phyloP scores from a whole-genome alignment of 2,329 filamentous ascomycete genomes.

The Fusarium begoniae region DNA sequence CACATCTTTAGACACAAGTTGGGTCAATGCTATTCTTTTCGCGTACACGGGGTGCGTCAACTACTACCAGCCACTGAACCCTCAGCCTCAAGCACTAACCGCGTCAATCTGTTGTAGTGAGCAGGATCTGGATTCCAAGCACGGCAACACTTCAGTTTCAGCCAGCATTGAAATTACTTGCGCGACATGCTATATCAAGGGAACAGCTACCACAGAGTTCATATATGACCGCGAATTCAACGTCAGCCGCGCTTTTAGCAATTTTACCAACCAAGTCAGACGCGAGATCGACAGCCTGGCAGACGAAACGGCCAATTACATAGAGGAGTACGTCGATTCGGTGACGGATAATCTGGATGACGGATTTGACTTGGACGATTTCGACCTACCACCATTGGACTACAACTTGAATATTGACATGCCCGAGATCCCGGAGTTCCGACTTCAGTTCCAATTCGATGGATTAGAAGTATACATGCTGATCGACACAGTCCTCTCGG shows the following conservation, averaged over 20 bases:
- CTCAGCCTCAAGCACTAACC: rapidly evolving
- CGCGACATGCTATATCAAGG: not conserved
- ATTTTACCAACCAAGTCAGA: not conserved
- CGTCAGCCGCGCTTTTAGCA: not conserved
- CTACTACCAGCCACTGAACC: rapidly evolving
- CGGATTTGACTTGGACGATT: not conserved
- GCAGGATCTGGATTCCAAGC: not conserved
- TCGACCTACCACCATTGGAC: not conserved
- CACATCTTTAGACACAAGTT: not conserved
- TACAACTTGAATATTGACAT: not conserved
- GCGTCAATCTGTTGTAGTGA: not conserved
- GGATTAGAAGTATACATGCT: not conserved
- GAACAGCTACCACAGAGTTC: not conserved
- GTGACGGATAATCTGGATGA: not conserved
- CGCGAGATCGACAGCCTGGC: not conserved
- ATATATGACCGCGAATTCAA: not conserved
- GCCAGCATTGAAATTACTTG: not conserved
- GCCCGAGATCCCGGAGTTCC: not conserved
- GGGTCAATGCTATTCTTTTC: not conserved
- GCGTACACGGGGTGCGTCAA: not conserved
- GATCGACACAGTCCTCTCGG: not conserved
- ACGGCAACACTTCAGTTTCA: not conserved
- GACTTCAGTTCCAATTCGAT: not conserved
- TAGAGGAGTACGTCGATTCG: not conserved
- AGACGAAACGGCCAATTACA: not conserved